Percentiles rank a stretch among this genome's conserved stretches.
phyloP scores from a whole-genome alignment of 139 green algal species.

The Coccomyxa sp. region DNA sequence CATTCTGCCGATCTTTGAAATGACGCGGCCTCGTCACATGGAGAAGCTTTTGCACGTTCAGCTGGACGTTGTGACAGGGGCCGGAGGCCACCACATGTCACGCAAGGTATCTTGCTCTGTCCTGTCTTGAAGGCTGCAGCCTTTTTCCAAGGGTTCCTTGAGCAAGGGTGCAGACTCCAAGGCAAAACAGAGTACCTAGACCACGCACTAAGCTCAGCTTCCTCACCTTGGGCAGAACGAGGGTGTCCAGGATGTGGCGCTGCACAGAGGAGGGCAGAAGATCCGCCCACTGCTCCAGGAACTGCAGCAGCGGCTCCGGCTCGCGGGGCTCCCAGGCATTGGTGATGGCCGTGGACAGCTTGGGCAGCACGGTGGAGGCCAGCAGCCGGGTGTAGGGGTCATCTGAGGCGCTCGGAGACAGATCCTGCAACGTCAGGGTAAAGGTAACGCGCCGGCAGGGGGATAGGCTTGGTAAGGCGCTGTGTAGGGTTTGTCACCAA shows the following conservation, averaged over 20 bases:
- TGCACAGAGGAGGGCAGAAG: conserved; percentile 45
- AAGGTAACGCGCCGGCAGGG: no score
- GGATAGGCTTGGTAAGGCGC: no score
- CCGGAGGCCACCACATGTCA: no score
- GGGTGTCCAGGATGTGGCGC: conserved; percentile 62
- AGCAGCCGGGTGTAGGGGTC: conserved; percentile 78
- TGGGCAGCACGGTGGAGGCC: conserved; percentile 74
- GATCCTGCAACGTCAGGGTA: conserved; percentile 1
- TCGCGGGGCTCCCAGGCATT: conserved; percentile 74
- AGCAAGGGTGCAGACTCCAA: not conserved
- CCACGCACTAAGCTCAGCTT: no score
- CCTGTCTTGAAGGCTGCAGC: no score
- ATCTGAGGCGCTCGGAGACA: conserved; percentile 5
- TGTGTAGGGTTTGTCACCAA: no score
- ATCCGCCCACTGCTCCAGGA: conserved; percentile 78
- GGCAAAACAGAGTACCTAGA: no score
- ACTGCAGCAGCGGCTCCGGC: conserved; percentile 74
- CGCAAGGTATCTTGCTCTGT: no score
- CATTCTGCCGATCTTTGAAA: no score
- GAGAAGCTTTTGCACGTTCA: no score
- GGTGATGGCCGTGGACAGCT: conserved; percentile 58
- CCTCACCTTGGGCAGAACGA: conserved; percentile 73
- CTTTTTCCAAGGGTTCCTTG: not conserved
- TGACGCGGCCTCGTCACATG: no score
- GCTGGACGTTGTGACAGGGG: no score